Percentiles rank a stretch among this genome's conserved stretches.
Conservation (phyloP, 2,329 filamentous ascomycete genomes). For the Pestalotiopsis sp. region DNA sequence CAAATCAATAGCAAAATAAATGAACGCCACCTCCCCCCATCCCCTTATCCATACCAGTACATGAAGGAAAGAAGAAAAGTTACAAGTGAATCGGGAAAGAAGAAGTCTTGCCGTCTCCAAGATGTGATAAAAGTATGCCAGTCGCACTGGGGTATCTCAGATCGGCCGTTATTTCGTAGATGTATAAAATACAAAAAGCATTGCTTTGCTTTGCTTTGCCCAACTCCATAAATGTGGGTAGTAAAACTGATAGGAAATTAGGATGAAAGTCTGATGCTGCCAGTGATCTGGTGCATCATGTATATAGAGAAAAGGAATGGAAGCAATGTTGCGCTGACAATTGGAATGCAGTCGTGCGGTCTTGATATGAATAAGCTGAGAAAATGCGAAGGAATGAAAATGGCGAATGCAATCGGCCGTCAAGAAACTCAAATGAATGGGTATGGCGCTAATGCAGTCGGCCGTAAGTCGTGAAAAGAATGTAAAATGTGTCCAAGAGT, state of each 20-base stretch:
- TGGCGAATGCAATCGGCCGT: background rate
- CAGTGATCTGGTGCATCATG: background rate
- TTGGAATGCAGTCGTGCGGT: background rate
- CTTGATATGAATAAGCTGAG: background rate
- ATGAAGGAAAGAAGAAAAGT: background rate
- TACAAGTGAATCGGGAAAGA: background rate
- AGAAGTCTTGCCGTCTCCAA: background rate
- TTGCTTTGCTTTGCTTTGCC: background rate
- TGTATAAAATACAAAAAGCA: slow-evolving; percentile 3
- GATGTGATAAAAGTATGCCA: slow-evolving; percentile 1
- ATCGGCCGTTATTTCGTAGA: slow-evolving; percentile 16
- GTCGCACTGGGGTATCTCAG: slow-evolving; percentile 13
- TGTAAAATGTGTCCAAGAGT: background rate
- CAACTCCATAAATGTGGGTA: slow-evolving; percentile 1
- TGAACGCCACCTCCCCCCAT: background rate
- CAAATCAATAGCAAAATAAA: background rate
- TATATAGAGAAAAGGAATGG: background rate
- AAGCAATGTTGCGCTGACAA: background rate
- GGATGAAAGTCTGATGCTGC: background rate
- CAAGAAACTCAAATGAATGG: background rate
- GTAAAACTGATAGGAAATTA: background rate
- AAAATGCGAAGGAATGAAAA: background rate
- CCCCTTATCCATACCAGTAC: background rate
- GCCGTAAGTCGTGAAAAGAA: slow-evolving; percentile 10
- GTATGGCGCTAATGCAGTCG: background rate